Evolutionary conservation across 2,329 filamentous ascomycete genomes (phyloP), one percentile per base, ranked within the genome.

Genomic region (Fusarium sp.): DNA sequence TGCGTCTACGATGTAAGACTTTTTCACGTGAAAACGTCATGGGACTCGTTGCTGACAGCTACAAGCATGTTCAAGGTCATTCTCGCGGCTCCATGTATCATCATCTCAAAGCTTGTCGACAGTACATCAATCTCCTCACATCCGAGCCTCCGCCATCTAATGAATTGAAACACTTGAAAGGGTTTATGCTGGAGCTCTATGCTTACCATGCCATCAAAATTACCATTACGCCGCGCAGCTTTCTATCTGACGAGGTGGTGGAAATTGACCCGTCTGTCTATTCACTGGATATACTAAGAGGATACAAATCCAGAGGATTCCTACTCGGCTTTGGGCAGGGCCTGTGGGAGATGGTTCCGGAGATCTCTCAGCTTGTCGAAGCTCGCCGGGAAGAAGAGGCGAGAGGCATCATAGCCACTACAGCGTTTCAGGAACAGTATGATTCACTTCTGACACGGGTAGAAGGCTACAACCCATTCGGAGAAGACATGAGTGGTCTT

Each of bases 1-100:
- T 68, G 66, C 17, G 30, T 68, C 15, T 68, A 62, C 8, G 66
- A 68, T 35, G 66, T 68, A 68, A 44, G 63, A 9, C 1, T 2
- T 4, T 30, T 15, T 8, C 26, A 30, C 14, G 0, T 12, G 7
- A n/a, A 3, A 17, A n/a, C 5, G 10, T n/a, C 10, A n/a, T n/a
- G 5, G 26, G 14, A 30, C 14, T 12, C 6, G 14, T 30, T 30
- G 14, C 45, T 48, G 20, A 48, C 26, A 30, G 6, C 3, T 20
- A 10, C 8, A 9, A 68, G 65, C 53, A 67, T 13, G 39, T 67
- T 3, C 28, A 67, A 26, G 65, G 47, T 1, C 58, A 39, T 8
- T 36, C 63, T 2, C 28, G 47, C 1, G 45, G 65, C 17, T 48
- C 53, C 6, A 36, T 68, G 0, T 61, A 67, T 17, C n/a, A 53